Evolutionary conservation across 2,329 filamentous ascomycete genomes (phyloP), one percentile per base, ranked within the genome.

Genomic region (Mycogone perniciosa): DNA sequence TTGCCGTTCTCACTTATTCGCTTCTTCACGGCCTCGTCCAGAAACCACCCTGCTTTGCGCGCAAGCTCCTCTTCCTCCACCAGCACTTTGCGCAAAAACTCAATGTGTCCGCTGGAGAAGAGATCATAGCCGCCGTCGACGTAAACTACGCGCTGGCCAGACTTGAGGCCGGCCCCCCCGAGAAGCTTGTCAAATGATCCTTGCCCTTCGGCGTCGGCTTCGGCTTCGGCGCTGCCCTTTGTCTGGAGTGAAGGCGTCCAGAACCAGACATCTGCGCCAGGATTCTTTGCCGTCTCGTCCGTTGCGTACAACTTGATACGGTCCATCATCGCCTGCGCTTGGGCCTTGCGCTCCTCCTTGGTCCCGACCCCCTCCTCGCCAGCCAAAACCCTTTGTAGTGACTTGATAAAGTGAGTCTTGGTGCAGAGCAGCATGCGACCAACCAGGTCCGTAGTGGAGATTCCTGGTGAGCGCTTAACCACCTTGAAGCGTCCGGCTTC

Each of bases 401-500:
- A 91, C 61, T 84, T 86, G 67, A 97, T 92, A 64, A 96, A 96
- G 71, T 99, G 93, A 26, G 84, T 88, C 64, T 85, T 86, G n/a
- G 92, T 97, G 75, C 91, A 96, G 11, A 97, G 77, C 62, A 99
- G 76, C 93, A 99, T 99, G 62, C 93, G 85, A 20, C 93, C 93
- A 29, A 99, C 93, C n/a, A 99, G 80, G 65, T 99, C 93, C 4
- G 93, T 99, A 2, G 93, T 99, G 7, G 89, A 96, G 63, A 99
- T 99, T 53, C 89, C 91, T 0, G 93, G 93, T 2, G 93, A 97
- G 56, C 93, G 82, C 74, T 95, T 96, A 42, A 99, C 93, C 13
- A 99, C 89, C 71, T 95, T 91, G 80, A 99, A 99, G 40, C 93
- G 82, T 9, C 86, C 86, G 1, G 92, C 93, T 38, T 88, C 85